Evolutionary conservation across 129 eudicot species (phyloP), one percentile per base, ranked within the genome.

Genomic region (Solidago caesia): DNA sequence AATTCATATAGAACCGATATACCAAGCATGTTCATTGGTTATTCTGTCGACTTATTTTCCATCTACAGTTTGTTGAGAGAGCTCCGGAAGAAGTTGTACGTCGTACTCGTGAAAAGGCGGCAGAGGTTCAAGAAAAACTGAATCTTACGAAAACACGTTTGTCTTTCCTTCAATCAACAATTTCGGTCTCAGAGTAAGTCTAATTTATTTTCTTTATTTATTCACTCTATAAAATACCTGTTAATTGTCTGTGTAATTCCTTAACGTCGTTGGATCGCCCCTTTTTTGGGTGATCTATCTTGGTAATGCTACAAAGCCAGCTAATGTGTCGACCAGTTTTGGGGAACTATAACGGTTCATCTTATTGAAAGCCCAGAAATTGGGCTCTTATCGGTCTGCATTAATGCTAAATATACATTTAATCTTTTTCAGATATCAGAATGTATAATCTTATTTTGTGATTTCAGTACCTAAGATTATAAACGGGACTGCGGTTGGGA

Each of bases 31-130:
- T 8, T 7, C 8, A 9, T 45, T 45, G 44, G 6, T 60, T 21
- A 46, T 60, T 2, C 70, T 61, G 47, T 45, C 6, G 15, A 9
- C 9, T 47, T 46, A 8, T 29, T 61, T 73, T 61, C 21, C 47
- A 41, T 49, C 41, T 51, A 64, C 89, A 95, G 99, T 95, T 95
- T 84, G 91, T 91, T 53, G 97, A 89, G 78, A 95, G 87, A 79
- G 99, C 97, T 73, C 99, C 99, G 0, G 92, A 87, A 81, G 92
- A 88, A 45, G 85, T 95, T 74, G 97, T 95, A 2, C 88, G 87
- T 64, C 94, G 92, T 46, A 91, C 89, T 48, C 86, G 83, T 65
- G 97, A 95, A 82, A 91, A 95, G 76, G 97, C 87, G 25, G 85
- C 85, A 27, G 99, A 95, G 75, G 85, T 89, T 9, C 96, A 91